phyloP scores from a whole-genome alignment of 2,329 filamentous ascomycete genomes.

The Fusarium setosum region DNA sequence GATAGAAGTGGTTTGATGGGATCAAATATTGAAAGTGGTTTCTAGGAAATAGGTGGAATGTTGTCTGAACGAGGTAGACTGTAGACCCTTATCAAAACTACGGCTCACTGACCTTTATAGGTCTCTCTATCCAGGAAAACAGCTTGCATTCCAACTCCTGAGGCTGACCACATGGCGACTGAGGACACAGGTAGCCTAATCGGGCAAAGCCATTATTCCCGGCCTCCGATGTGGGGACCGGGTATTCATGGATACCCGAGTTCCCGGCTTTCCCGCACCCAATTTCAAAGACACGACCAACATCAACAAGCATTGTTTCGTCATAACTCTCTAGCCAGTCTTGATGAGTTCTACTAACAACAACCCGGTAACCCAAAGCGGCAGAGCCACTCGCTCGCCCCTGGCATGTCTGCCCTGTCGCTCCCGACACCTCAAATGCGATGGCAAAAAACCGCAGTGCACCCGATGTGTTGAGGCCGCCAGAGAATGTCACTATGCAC shows the following conservation, averaged over 20 bases:
- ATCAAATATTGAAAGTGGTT: neutral
- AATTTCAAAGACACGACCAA: neutral
- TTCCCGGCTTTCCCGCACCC: constrained; percentile 8
- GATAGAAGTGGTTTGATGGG: neutral
- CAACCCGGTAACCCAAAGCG: neutral
- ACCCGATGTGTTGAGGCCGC: constrained; percentile 55
- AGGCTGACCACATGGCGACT: too few species aligned
- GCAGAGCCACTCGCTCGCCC: constrained; percentile 36
- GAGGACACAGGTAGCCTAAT: too few species aligned
- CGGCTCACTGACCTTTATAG: too few species aligned
- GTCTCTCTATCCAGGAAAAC: neutral
- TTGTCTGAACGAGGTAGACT: too few species aligned
- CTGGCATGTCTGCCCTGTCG: constrained; percentile 64
- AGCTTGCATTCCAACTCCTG: neutral
- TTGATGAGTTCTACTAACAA: constrained; percentile 1
- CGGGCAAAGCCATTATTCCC: neutral
- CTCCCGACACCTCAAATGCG: constrained; percentile 63
- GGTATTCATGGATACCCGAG: constrained; percentile 13
- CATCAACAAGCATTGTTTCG: neutral
- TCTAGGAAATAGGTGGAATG: neutral
- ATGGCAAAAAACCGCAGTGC: constrained; percentile 60
- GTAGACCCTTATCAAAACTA: too few species aligned
- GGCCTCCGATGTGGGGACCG: neutral
- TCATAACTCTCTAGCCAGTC: neutral
- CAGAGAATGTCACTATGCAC: constrained; percentile 61